Percentiles rank a stretch among this genome's conserved stretches.
Evolutionary conservation across 306 rosid species (phyloP).

Genomic region (Vigna unguiculata): DNA sequence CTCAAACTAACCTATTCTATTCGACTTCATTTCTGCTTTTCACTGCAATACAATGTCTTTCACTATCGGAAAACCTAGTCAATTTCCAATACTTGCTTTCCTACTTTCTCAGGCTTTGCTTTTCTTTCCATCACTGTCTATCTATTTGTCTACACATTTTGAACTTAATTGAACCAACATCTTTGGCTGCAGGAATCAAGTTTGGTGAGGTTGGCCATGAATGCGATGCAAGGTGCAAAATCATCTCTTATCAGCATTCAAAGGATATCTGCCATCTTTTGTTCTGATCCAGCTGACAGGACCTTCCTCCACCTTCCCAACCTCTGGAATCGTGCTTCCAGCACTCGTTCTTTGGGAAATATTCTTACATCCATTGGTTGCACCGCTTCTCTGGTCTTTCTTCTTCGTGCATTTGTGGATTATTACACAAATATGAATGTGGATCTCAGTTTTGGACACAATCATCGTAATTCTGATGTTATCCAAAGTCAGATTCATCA

Average conservation of each 20-base stretch:
- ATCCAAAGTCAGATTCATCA: slow-evolving; percentile 41
- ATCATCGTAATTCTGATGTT: slow-evolving; percentile 28
- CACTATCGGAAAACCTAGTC: background rate
- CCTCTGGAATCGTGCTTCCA: slow-evolving; percentile 83
- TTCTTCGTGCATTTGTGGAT: slow-evolving; percentile 68
- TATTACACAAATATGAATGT: slow-evolving; percentile 53
- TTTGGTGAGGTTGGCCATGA: slow-evolving; percentile 78
- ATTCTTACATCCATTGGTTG: slow-evolving; percentile 71
- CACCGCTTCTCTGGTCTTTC: slow-evolving; percentile 71
- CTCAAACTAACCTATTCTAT: background rate
- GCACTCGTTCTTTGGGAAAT: slow-evolving; percentile 76
- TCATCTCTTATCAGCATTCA: slow-evolving; percentile 73
- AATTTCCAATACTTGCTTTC: background rate
- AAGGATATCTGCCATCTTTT: slow-evolving; percentile 62
- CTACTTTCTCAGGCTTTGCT: background rate
- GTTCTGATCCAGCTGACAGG: slow-evolving; percentile 72
- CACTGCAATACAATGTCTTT: no score
- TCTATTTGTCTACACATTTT: background rate
- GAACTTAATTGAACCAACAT: background rate
- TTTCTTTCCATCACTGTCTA: background rate
- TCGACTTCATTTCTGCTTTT: background rate
- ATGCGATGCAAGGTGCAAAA: slow-evolving; percentile 78
- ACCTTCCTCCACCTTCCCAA: slow-evolving; percentile 69
- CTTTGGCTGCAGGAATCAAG: slow-evolving; percentile 71
- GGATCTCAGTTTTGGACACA: slow-evolving; percentile 30